Evolutionary conservation across 257 asterid genomes (phyloP), one percentile per base, ranked within the genome.

Genomic region (Gentiana straminea): DNA sequence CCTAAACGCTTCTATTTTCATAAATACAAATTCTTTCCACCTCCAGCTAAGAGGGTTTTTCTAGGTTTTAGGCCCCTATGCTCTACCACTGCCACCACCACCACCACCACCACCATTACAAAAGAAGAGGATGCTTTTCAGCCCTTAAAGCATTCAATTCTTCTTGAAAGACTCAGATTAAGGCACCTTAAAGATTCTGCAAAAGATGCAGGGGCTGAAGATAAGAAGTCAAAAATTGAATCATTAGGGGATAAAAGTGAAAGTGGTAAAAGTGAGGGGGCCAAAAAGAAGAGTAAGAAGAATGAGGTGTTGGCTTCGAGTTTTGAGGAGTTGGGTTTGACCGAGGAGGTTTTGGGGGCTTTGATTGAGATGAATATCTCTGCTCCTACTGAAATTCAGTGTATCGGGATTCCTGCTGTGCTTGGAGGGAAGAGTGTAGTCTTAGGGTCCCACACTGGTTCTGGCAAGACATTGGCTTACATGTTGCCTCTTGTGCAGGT

Each of bases 391-490:
- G 98, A 92, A 81, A 92, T 92, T 81, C 98, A 92, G 81, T 55
- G 80, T 59, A 85, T 88, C 62, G 97, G 98, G 6, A 77, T 92
- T 46, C 88, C 95, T 67, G 88, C 95, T 46, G 90, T 92, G 49
- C 76, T 92, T 32, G 69, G 64, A 3, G 84, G 90, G 52, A 79
- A 72, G 58, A 83, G 84, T 75, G 97, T 92, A 61, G 97, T 88
- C 0, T 70, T 92, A 80, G 98, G 97, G 12, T 92, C 97, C 2
- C 98, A 92, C 58, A 92, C 98, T 66, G 98, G 98, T 35, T 92
- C 98, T 45, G 97, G 98, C 46, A 92, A 92, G 78, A 92, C 98
- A 45, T 81, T 92, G 63, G 98, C 97, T 69, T 92, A 92, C 69
- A 76, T 92, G 72, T 76, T 92, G 75, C 98, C 98, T 59, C 79